Percentiles rank a stretch among this genome's conserved stretches.
phyloP scores from a whole-genome alignment of 305 asterid species.

The Fraxinus xanthoxyloides region DNA sequence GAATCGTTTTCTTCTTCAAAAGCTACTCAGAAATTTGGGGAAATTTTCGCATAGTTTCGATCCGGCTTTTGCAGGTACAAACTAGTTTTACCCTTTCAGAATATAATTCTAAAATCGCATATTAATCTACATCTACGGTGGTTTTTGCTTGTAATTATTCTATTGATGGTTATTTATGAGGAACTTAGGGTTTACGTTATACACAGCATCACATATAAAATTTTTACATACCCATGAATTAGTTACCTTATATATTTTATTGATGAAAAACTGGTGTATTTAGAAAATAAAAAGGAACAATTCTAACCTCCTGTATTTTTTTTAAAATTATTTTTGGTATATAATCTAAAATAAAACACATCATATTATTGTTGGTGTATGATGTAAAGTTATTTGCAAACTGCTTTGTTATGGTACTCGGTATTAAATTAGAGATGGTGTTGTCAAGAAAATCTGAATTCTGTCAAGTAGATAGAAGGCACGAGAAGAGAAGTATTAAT shows the following conservation, averaged over 20 bases:
- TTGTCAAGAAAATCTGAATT: background rate
- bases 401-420: background rate
- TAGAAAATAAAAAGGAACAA: background rate
- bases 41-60: background rate
- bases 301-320: background rate
- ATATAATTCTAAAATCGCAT: background rate
- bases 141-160: background rate
- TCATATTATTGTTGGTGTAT: background rate
- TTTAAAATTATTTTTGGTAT: no score
- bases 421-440: background rate
- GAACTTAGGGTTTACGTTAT: background rate
- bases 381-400: background rate
- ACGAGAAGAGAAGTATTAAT: background rate
- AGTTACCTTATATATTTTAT: background rate
- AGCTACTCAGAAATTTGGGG: background rate
- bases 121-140: background rate
- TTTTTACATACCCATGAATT: background rate
- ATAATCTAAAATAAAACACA: no score
- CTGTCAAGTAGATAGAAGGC: background rate
- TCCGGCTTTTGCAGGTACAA: background rate
- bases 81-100: background rate
- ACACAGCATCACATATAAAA: background rate
- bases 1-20: background rate
- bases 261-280: background rate
- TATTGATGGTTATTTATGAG: background rate